Evolutionary conservation across 1,284 basidiomycete species (phyloP).

Genomic region (Rugosomyces carneus): DNA sequence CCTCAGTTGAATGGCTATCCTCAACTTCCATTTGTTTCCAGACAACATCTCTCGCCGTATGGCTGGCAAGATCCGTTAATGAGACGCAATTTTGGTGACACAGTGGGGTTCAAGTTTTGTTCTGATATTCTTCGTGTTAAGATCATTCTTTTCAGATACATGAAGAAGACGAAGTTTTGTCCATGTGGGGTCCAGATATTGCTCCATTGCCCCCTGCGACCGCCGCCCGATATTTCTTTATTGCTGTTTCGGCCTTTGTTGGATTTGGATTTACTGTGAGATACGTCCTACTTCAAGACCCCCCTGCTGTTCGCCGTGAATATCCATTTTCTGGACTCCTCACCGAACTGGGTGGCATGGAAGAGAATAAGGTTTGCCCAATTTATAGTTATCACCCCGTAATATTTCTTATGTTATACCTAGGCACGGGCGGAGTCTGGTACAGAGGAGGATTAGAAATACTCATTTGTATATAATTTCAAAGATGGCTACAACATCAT

Average conservation of each 20-base stretch:
- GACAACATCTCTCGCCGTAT: conserved; percentile 58
- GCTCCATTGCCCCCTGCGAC: conserved; percentile 48
- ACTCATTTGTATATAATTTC: conserved; percentile 6
- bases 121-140: conserved; percentile 12
- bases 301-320: conserved; percentile 57
- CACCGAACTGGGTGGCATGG: conserved; percentile 65
- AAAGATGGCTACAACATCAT: no score
- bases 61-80: conserved; percentile 84
- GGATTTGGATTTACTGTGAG: conserved; percentile 53
- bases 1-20: conserved; percentile 75
- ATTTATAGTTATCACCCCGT: background rate
- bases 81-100: conserved; percentile 81
- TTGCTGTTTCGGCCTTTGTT: conserved; percentile 57
- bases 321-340: conserved; percentile 72
- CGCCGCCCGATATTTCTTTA: conserved; percentile 58
- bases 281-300: conserved; percentile 45
- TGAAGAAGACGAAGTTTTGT: conserved; percentile 77
- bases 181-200: conserved; percentile 87
- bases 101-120: conserved; percentile 37
- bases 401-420: conserved; percentile 14
- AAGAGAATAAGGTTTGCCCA: conserved; percentile 62
- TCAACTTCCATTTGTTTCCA: conserved; percentile 64
- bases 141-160: conserved; percentile 54
- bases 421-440: conserved; percentile 29
- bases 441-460: conserved; percentile 19